Conservation (phyloP, 768 basidiomycete species). For the Suillus tomentosus region DNA sequence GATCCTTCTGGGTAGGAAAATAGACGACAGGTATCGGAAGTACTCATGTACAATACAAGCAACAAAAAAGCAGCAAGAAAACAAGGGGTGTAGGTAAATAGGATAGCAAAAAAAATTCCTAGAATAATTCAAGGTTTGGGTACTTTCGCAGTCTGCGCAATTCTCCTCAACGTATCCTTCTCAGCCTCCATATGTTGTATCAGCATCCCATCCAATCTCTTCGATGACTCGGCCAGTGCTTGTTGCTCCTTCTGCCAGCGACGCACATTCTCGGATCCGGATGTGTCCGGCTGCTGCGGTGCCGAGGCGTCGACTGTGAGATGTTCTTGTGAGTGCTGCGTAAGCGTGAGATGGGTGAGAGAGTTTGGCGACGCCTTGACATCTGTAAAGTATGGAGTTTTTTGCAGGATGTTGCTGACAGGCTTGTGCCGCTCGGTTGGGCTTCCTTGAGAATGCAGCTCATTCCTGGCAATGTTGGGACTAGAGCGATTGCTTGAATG, state of each 20-base stretch:
- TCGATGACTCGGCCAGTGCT: conserved; percentile 55
- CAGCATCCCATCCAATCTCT: conserved; percentile 77
- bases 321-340: conserved; percentile 46
- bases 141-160: conserved; percentile 53
- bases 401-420: conserved; percentile 50
- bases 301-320: conserved; percentile 21
- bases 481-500: conserved; percentile 69
- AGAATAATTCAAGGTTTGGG: conserved; percentile 25
- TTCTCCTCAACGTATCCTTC: conserved; percentile 75
- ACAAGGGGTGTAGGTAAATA: conserved; percentile 5
- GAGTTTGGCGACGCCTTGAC: conserved; percentile 39
- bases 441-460: conserved; percentile 37
- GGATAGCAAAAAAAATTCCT: conserved; percentile 9
- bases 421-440: conserved; percentile 46
- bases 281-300: conserved; percentile 20
- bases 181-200: conserved; percentile 83
- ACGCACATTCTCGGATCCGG: conserved; percentile 26
- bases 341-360: conserved; percentile 33
- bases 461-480: conserved; percentile 57
- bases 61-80: conserved; percentile 10
- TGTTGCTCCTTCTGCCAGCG: conserved; percentile 35
- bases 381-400: conserved; percentile 48
- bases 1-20: conserved; percentile 6
- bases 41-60: conserved; percentile 31
- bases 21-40: conserved; percentile 19